phyloP scores from a whole-genome alignment of 225 moss, liverwort and hornwort species.

The Antitrichia curtipendula region DNA sequence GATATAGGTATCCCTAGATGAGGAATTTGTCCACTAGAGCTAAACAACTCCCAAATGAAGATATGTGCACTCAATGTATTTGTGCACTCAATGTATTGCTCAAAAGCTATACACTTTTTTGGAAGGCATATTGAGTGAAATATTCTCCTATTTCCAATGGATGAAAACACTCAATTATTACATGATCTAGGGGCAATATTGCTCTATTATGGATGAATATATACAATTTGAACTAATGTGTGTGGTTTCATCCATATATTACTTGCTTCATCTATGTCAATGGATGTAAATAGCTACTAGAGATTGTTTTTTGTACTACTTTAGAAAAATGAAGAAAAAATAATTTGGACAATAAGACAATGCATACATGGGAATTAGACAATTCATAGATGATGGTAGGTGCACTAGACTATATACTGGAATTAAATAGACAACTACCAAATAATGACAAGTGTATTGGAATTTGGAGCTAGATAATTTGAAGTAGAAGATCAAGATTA shows the following conservation, averaged over 20 bases:
- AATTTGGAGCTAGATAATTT: neutral
- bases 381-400: neutral
- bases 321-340: neutral
- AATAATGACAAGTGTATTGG: neutral
- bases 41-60: neutral
- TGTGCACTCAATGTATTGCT: rapidly evolving
- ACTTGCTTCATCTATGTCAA: neutral
- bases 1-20: neutral
- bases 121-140: neutral
- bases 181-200: neutral
- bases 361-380: neutral
- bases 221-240: neutral
- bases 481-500: too few species aligned
- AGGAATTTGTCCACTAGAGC: neutral
- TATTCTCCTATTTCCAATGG: neutral
- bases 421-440: neutral
- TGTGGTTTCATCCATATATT: neutral
- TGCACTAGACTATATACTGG: rapidly evolving
- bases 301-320: rapidly evolving
- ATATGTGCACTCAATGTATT: neutral
- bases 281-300: neutral
- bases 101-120: neutral
- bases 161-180: neutral
- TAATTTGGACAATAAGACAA: rapidly evolving
- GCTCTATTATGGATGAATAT: neutral